Evolutionary conservation across 2,329 filamentous ascomycete species (phyloP).

Genomic region (Penicillium nordicum): DNA sequence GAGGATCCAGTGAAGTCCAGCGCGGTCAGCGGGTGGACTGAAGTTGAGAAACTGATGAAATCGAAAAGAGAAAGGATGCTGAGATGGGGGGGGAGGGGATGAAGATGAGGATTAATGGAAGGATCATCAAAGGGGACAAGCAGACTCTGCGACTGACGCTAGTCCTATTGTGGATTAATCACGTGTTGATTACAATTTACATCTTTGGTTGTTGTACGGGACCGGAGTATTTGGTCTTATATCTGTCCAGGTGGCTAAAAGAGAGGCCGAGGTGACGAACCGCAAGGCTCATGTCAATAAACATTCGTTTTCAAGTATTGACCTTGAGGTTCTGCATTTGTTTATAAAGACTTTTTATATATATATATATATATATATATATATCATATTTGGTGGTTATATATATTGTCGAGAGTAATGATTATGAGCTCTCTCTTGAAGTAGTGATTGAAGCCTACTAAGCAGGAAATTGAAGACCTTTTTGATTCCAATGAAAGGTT

Average conservation of each 20-base stretch:
- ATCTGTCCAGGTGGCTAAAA: neutral
- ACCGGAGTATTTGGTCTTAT: neutral
- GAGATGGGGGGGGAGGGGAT: conserved; percentile 4
- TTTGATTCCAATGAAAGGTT: too few relatives aligned
- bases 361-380: neutral
- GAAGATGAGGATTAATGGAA: conserved; percentile 13
- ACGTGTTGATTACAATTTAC: neutral
- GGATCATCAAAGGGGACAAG: conserved; percentile 8
- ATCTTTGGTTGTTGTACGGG: neutral
- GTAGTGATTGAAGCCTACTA: neutral
- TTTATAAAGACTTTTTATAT: neutral
- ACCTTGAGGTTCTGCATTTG: too few relatives aligned
- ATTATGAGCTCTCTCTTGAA: too few relatives aligned
- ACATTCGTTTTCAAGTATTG: neutral
- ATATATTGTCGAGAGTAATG: neutral
- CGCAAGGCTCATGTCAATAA: neutral
- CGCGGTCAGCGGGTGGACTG: conserved; percentile 6
- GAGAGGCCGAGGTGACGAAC: neutral
- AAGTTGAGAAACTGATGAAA: conserved; percentile 10
- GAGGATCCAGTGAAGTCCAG: conserved; percentile 3
- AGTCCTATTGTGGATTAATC: neutral
- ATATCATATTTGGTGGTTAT: neutral
- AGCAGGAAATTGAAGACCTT: neutral
- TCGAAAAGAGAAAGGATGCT: conserved; percentile 7
- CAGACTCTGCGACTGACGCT: conserved; percentile 6